These are phyloP conservation scores for Irpex rosettiformis DNA, from an alignment of 1,284 basidiomycete genomes.

Conservation along the genomic window DNA sequence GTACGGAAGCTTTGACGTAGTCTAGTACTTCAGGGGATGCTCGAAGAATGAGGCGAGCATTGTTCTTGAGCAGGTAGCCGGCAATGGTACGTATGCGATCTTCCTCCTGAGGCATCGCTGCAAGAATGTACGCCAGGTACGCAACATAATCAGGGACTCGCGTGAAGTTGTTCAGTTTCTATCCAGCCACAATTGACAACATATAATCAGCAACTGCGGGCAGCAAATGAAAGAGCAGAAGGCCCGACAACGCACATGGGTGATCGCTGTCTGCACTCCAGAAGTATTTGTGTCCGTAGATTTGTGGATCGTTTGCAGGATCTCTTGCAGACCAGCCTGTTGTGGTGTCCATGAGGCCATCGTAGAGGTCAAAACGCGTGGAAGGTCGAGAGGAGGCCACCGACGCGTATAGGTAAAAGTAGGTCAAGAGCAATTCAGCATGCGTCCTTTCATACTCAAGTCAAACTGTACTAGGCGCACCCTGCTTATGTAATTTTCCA, in stretches of 20 bases:
- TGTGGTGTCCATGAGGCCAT: constrained; percentile 75
- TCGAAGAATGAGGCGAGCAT: constrained; percentile 69
- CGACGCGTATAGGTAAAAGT: constrained; percentile 19
- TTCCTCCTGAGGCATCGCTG: constrained; percentile 78
- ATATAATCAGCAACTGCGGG: constrained; percentile 21
- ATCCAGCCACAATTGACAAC: constrained; percentile 19
- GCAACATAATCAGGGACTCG: constrained; percentile 92
- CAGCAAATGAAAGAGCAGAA: constrained; percentile 15
- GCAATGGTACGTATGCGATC: constrained; percentile 93
- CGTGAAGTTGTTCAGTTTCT: constrained; percentile 91
- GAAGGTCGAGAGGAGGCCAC: constrained; percentile 13
- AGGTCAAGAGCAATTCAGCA: constrained; percentile 7
- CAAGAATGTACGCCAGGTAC: constrained; percentile 94
- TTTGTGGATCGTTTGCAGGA: constrained; percentile 81
- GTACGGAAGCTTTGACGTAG: constrained; percentile 82
- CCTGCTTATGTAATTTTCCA: constrained; percentile 9
- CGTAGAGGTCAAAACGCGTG: constrained; percentile 29
- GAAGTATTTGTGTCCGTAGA: constrained; percentile 71
- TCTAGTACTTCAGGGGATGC: constrained; percentile 65
- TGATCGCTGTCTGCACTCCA: constrained; percentile 69
- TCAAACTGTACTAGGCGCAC: constrained; percentile 9
- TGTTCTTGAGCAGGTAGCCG: constrained; percentile 97
- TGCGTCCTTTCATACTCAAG: neutral
- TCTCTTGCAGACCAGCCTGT: constrained; percentile 76
- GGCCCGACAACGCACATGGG: constrained; percentile 52